These are phyloP conservation scores for Venturia pyrina DNA, from an alignment of 2,329 filamentous ascomycete species.

Conservation along the genomic window DNA sequence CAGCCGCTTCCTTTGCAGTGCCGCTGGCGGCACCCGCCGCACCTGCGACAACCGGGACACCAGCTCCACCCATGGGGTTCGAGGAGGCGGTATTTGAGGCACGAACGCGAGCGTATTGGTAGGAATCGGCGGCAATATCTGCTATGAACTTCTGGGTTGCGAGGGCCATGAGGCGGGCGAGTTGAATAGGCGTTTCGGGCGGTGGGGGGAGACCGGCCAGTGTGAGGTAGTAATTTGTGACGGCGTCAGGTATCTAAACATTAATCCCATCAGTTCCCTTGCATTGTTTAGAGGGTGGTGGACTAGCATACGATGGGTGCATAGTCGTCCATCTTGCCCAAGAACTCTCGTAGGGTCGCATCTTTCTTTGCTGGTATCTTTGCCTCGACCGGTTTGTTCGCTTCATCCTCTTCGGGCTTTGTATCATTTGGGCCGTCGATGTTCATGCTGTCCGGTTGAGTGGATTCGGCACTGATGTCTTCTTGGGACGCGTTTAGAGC, in stretches of 20 bases:
- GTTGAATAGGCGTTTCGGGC: constrained; percentile 77
- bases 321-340: constrained; percentile 96
- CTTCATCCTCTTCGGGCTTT: constrained; percentile 16
- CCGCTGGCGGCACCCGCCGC: constrained; percentile 43
- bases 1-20: constrained; percentile 44
- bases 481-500: constrained; percentile 4
- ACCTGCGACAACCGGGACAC: constrained; percentile 58
- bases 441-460: constrained; percentile 29
- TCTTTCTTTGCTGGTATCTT: constrained; percentile 78
- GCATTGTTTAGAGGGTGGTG: neutral
- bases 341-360: constrained; percentile 80
- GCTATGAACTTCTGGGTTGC: constrained; percentile 99
- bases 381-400: constrained; percentile 34
- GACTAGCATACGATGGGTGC: constrained; percentile 70
- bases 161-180: constrained; percentile 85
- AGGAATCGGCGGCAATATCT: constrained; percentile 92
- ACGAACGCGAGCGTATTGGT: constrained; percentile 93
- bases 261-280: neutral
- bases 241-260: constrained; percentile 81
- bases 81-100: constrained; percentile 84
- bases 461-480: constrained; percentile 4
- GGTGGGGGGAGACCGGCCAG: constrained; percentile 89
- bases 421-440: constrained; percentile 30
- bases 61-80: constrained; percentile 82
- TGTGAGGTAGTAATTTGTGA: constrained; percentile 96